Conservation (phyloP, 192 early-diverging fungal genomes). For the Backusella psychrophila region DNA sequence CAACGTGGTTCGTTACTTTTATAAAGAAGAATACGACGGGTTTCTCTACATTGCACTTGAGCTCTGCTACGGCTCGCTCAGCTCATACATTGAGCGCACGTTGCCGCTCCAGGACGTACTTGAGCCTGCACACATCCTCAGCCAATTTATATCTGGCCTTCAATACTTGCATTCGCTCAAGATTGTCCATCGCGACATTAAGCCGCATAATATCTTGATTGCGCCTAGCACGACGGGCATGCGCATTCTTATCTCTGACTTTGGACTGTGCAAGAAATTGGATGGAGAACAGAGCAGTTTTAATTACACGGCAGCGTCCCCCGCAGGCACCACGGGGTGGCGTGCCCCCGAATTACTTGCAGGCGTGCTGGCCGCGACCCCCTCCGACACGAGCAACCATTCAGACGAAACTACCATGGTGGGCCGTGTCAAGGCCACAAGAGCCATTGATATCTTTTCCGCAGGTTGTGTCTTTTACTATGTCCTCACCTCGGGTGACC, state of each 20-base stretch:
- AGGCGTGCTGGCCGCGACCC: conserved; percentile 14
- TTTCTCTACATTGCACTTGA: conserved; percentile 99
- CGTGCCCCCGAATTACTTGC: conserved; percentile 85
- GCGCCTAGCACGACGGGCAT: conserved; percentile 53
- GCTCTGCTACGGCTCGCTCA: conserved; percentile 83
- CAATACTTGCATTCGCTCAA: conserved; percentile 90
- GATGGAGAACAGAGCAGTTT: conserved; percentile 93
- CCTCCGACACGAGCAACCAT: background rate
- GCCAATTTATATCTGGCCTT: conserved; percentile 85
- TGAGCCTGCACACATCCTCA: conserved; percentile 66
- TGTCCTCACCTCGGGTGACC: conserved; percentile 81
- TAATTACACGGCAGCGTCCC: conserved; percentile 80
- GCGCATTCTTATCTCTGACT: conserved; percentile 92
- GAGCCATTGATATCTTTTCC: conserved; percentile 94
- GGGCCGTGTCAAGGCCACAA: conserved; percentile 60
- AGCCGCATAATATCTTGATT: conserved; percentile 93
- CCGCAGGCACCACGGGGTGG: conserved; percentile 94
- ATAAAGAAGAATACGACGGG: conserved; percentile 78
- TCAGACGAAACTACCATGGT: conserved; percentile 7
- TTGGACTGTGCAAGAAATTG: conserved; percentile 92
- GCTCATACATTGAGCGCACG: conserved; percentile 73
- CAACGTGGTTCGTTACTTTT: conserved; percentile 95
- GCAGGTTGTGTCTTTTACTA: conserved; percentile 96
- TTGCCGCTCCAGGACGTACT: conserved; percentile 43
- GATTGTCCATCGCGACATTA: conserved; percentile 98